Conservation (phyloP, 129 eudicot species). For the Centella asiatica region DNA sequence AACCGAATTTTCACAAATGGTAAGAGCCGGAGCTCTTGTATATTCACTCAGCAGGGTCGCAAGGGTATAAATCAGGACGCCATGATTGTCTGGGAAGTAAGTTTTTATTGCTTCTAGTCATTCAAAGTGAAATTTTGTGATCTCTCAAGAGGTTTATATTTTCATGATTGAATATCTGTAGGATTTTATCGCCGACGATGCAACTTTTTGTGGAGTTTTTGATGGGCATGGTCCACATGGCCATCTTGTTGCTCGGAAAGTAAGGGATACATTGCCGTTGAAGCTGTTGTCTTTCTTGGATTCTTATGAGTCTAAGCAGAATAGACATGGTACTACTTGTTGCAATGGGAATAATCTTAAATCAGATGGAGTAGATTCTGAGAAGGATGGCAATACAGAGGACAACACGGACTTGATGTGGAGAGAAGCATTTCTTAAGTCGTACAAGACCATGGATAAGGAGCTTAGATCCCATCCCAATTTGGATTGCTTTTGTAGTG, state of each 20-base stretch:
- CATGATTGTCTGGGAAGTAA: slow-evolving; percentile 99
- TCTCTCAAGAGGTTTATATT: not conserved
- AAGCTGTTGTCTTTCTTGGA: slow-evolving; percentile 64
- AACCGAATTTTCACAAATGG: slow-evolving; percentile 72
- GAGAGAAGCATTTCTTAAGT: slow-evolving; percentile 85
- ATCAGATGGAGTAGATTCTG: slow-evolving; percentile 52
- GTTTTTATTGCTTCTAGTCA: slow-evolving; percentile 12
- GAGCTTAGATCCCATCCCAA: slow-evolving; percentile 84
- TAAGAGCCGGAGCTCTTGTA: slow-evolving; percentile 67
- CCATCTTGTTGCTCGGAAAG: slow-evolving; percentile 94
- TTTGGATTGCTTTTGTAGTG: slow-evolving; percentile 94
- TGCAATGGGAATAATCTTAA: slow-evolving; percentile 42
- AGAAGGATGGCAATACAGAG: slow-evolving; percentile 37
- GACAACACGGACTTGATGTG: slow-evolving; percentile 43
- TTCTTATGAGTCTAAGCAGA: slow-evolving; percentile 50
- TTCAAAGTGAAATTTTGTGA: not conserved
- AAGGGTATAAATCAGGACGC: slow-evolving; percentile 99
- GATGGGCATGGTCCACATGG: slow-evolving; percentile 99
- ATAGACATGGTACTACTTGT: slow-evolving; percentile 39
- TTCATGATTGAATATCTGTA: slow-evolving; percentile 17
- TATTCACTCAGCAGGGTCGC: slow-evolving; percentile 92
- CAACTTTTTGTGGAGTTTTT: slow-evolving; percentile 83
- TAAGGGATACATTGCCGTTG: slow-evolving; percentile 77
- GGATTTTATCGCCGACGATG: slow-evolving; percentile 88
- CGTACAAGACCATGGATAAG: slow-evolving; percentile 93